Conservation (phyloP, 2,329 filamentous ascomycete genomes). For the Aspergillus sp. region DNA sequence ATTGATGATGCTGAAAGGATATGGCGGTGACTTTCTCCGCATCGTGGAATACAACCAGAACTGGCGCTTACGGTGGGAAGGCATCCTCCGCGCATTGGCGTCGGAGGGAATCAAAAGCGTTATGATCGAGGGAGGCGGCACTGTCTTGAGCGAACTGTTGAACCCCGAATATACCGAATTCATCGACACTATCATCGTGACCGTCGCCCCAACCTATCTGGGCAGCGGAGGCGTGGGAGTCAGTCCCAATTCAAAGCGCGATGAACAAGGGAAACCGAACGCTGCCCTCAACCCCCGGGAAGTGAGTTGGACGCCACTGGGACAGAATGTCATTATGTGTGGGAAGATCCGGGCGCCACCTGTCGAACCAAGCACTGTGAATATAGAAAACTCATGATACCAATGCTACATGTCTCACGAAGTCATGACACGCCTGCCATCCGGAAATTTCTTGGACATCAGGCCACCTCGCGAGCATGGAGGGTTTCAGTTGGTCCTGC, state of each 20-base stretch:
- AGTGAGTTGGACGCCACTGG: constrained; percentile 74
- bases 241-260: constrained; percentile 61
- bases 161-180: constrained; percentile 58
- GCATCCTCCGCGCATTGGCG: constrained; percentile 60
- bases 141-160: constrained; percentile 80
- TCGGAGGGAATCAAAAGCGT: constrained; percentile 68
- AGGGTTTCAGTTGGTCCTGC: no score
- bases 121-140: constrained; percentile 88
- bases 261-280: constrained; percentile 51
- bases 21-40: constrained; percentile 47
- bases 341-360: constrained; percentile 52
- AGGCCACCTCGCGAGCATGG: no score
- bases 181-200: constrained; percentile 78
- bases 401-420: background rate
- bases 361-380: constrained; percentile 3
- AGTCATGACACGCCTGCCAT: background rate
- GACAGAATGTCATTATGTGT: constrained; percentile 80
- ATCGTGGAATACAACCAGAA: constrained; percentile 39
- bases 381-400: background rate
- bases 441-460: no score
- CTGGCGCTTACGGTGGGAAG: constrained; percentile 61
- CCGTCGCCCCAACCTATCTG: constrained; percentile 87
- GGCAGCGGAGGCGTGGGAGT: constrained; percentile 79
- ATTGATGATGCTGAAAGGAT: constrained; percentile 44
- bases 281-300: constrained; percentile 65